Evolutionary conservation across 2,329 filamentous ascomycete genomes (phyloP).

Genomic region (Tothia fuscella): DNA sequence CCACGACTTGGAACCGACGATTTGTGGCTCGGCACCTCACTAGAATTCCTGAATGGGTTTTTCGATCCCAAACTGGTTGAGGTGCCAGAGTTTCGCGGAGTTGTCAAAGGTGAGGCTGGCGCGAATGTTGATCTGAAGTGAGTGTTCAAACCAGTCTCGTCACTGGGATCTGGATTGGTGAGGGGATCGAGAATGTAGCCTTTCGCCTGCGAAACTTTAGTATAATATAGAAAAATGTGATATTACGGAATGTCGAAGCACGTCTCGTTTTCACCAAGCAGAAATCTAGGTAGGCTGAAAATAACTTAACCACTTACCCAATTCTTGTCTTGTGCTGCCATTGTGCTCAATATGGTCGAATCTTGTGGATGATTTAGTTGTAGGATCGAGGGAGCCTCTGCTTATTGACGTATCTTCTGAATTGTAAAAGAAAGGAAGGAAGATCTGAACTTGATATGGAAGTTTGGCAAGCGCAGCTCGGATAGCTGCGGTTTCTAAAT

Average conservation of each 20-base stretch:
- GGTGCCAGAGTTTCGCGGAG: constrained; percentile 4
- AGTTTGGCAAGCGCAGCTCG: no score
- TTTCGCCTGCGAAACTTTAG: constrained; percentile 39
- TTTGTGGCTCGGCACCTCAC: neutral
- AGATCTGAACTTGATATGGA: no score
- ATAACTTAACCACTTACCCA: constrained; percentile 6
- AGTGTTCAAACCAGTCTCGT: constrained; percentile 53
- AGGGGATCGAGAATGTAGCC: constrained; percentile 60
- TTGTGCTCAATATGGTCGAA: neutral
- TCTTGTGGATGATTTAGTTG: neutral
- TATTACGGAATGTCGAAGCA: no score
- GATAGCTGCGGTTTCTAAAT: no score
- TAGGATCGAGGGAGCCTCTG: no score
- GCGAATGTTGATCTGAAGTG: constrained; percentile 40
- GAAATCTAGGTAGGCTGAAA: no score
- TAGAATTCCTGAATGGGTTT: constrained; percentile 28
- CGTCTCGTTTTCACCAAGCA: no score
- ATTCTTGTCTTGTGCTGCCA: constrained; percentile 9
- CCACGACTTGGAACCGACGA: constrained; percentile 1
- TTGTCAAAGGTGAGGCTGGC: constrained; percentile 13
- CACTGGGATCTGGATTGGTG: constrained; percentile 52
- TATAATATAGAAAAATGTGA: neutral
- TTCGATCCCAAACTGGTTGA: constrained; percentile 19
- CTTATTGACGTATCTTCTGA: neutral
- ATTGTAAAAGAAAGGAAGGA: no score